Evolutionary conservation across 2,329 filamentous ascomycete genomes (phyloP).

Genomic region (Claviceps capensis): DNA sequence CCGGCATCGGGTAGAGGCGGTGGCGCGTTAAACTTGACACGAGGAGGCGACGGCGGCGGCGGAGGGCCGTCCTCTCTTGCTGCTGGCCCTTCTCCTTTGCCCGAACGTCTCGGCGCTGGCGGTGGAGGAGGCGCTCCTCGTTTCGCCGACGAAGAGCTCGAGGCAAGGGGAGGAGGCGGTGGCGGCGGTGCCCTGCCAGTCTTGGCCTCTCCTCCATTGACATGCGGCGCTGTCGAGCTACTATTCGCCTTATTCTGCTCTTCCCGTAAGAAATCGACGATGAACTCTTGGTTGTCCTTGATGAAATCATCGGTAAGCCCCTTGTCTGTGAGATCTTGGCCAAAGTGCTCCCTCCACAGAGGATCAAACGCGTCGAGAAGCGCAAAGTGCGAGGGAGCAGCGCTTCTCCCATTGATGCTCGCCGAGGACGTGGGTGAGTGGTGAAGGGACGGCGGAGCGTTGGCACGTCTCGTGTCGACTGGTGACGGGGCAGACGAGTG

Average conservation of each 20-base stretch:
- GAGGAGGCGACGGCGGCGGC: slow-evolving; percentile 41
- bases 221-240: slow-evolving; percentile 13
- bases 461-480: slow-evolving; percentile 35
- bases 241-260: slow-evolving; percentile 31
- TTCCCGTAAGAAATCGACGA: slow-evolving; percentile 48
- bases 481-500: slow-evolving; percentile 45
- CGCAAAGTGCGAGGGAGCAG: slow-evolving; percentile 40
- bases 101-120: slow-evolving; percentile 43
- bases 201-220: slow-evolving; percentile 19
- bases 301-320: slow-evolving; percentile 54
- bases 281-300: slow-evolving; percentile 54
- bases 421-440: slow-evolving; percentile 28
- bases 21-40: slow-evolving; percentile 66
- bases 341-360: slow-evolving; percentile 51
- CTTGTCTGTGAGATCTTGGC: slow-evolving; percentile 47
- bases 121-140: slow-evolving; percentile 19
- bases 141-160: slow-evolving; percentile 7
- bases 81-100: slow-evolving; percentile 47
- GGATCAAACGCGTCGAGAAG: slow-evolving; percentile 51
- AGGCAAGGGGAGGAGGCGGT: slow-evolving; percentile 16
- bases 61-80: slow-evolving; percentile 57
- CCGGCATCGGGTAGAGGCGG: slow-evolving; percentile 84
- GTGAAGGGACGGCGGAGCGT: slow-evolving; percentile 20
- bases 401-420: slow-evolving; percentile 30
- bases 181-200: slow-evolving; percentile 20